phyloP scores from a whole-genome alignment of 2,329 filamentous ascomycete species.

The Diplodia scrobiculata region DNA sequence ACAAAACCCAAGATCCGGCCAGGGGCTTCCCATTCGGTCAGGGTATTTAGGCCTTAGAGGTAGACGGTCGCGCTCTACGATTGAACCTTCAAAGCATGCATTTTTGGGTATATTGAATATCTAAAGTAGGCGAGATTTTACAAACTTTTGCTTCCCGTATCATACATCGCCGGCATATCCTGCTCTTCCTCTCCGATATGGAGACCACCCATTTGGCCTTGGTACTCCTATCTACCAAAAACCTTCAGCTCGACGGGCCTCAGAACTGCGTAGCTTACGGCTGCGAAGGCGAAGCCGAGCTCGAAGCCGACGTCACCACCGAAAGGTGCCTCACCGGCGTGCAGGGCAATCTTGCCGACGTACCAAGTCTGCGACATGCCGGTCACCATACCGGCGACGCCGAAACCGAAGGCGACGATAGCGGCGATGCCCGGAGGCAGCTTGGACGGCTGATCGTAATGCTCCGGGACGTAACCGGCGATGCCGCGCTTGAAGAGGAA shows the following conservation, averaged over 20 bases:
- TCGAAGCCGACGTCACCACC: conserved; percentile 67
- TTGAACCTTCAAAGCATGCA: background rate
- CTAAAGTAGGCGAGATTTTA: background rate
- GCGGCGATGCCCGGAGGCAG: conserved; percentile 68
- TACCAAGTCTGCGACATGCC: conserved; percentile 72
- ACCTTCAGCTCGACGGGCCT: conserved; percentile 54
- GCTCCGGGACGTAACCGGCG: conserved; percentile 59
- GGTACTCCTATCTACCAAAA: conserved; percentile 44
- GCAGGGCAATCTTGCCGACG: conserved; percentile 65
- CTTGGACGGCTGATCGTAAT: conserved; percentile 60
- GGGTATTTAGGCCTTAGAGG: too few relatives aligned
- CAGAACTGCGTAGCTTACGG: conserved; percentile 56
- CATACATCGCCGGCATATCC: background rate
- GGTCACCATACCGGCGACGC: conserved; percentile 65
- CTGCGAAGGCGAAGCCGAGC: conserved; percentile 64
- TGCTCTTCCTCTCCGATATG: background rate
- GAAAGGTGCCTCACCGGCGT: conserved; percentile 55
- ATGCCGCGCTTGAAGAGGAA: conserved; percentile 68
- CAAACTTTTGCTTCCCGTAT: background rate
- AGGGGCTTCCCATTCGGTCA: too few relatives aligned
- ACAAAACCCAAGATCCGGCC: too few relatives aligned
- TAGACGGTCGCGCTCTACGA: background rate
- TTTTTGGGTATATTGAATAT: conserved; percentile 1
- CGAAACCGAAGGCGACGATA: conserved; percentile 63
- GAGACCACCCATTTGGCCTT: conserved; percentile 20